Percentiles rank a stretch among this genome's conserved stretches.
Conservation (phyloP, 1,284 basidiomycete genomes). For the Ceraceosorus guamensis region DNA sequence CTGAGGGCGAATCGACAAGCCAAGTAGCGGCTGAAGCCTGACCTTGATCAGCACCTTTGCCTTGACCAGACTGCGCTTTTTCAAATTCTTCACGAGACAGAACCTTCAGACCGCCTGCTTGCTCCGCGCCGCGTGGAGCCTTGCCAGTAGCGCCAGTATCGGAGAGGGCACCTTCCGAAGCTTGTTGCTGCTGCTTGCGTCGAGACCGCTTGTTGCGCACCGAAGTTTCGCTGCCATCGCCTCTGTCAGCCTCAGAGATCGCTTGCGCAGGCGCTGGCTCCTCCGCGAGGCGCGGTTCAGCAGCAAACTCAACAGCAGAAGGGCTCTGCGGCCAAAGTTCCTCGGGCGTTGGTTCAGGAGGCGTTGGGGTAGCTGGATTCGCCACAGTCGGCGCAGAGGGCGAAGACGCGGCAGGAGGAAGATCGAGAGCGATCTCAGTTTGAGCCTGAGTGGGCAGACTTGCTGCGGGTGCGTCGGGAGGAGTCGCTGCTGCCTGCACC, state of each 20-base stretch:
- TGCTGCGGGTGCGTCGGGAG: no score
- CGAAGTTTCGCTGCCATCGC: not conserved
- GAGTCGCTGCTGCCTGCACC: no score
- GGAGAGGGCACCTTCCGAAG: not conserved
- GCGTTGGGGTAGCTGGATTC: no score
- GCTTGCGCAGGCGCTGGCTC: conserved; percentile 2
- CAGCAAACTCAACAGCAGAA: conserved; percentile 37
- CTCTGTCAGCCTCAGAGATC: not conserved
- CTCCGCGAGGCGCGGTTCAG: conserved; percentile 14
- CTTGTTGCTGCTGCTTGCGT: not conserved
- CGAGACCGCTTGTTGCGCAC: conserved; percentile 2
- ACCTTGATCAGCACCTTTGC: not conserved
- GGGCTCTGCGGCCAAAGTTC: conserved; percentile 38
- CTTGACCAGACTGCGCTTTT: not conserved
- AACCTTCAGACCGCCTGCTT: conserved; percentile 25
- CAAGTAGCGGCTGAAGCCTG: conserved; percentile 20
- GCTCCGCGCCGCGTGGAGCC: not conserved
- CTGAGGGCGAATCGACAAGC: conserved; percentile 16
- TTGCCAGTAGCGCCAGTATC: not conserved
- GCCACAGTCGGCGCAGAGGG: no score
- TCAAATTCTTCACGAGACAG: conserved; percentile 32
- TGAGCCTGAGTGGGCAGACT: no score
- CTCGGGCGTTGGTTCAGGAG: conserved; percentile 23
- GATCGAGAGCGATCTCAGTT: no score
- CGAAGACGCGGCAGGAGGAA: no score